A percentile compares a stretch with the other conserved stretches of the same genome.
These are phyloP conservation scores for Brettanomyces bruxellensis DNA, from an alignment of 805 yeast species.

Conservation along the genomic window DNA sequence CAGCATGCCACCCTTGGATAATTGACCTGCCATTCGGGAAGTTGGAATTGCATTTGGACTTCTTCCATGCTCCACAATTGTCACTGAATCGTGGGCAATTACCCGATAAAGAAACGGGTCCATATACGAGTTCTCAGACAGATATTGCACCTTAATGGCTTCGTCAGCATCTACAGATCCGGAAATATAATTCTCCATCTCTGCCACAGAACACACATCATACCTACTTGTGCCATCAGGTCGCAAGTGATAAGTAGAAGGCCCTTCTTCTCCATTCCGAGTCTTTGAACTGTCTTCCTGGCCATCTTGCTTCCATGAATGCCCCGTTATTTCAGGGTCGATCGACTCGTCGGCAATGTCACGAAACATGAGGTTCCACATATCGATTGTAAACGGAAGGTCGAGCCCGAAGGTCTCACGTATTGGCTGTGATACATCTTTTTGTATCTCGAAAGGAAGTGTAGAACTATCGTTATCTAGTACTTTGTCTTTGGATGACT, in stretches of 20 bases:
- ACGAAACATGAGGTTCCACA: constrained; percentile 3
- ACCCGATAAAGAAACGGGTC: constrained; percentile 1
- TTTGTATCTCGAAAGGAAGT: neutral
- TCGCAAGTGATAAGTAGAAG: constrained; percentile 1
- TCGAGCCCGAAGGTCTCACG: constrained; percentile 1
- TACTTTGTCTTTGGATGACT: too few relatives aligned
- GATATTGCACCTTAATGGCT: constrained; percentile 1
- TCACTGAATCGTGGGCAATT: neutral
- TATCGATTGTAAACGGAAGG: constrained; percentile 2
- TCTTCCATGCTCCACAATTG: neutral
- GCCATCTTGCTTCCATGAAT: neutral
- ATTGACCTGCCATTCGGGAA: neutral
- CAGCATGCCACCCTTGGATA: neutral
- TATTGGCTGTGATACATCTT: neutral
- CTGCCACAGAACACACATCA: constrained; percentile 1
- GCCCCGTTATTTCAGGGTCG: constrained; percentile 1
- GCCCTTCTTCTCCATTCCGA: neutral
- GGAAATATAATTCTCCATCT: neutral
- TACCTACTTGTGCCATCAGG: constrained; percentile 2
- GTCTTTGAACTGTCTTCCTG: neutral
- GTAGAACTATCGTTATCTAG: neutral
- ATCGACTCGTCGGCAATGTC: constrained; percentile 1
- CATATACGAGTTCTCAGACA: constrained; percentile 2
- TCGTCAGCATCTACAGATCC: constrained; percentile 4
- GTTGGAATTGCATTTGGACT: neutral